phyloP scores from a whole-genome alignment of 2,329 filamentous ascomycete genomes.

The Penicillium rolfsii region DNA sequence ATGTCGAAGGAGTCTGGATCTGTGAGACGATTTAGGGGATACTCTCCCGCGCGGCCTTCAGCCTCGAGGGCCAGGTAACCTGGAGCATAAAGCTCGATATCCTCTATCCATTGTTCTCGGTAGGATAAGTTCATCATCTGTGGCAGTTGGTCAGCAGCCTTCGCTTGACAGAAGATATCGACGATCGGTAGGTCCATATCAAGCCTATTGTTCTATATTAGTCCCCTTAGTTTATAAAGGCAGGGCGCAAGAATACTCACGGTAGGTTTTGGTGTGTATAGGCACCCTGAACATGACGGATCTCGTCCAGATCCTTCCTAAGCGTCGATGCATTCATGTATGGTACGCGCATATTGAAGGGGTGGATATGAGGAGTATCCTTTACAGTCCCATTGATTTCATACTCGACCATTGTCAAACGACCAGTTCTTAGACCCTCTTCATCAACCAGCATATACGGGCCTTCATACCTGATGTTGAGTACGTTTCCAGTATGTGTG shows the following conservation, averaged over 20 bases:
- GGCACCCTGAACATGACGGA: neutral
- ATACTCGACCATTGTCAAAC: slow-evolving; percentile 9
- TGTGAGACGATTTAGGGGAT: slow-evolving; percentile 5
- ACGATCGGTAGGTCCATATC: slow-evolving; percentile 20
- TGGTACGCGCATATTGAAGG: slow-evolving; percentile 8
- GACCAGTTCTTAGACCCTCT: slow-evolving; percentile 7
- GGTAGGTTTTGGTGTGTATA: neutral
- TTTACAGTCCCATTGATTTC: slow-evolving; percentile 8
- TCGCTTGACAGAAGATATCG: slow-evolving; percentile 18
- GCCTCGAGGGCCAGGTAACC: slow-evolving; percentile 21
- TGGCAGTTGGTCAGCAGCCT: slow-evolving; percentile 18
- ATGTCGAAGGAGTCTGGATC: neutral
- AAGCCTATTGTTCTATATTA: slow-evolving; percentile 6
- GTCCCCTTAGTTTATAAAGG: neutral
- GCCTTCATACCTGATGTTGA: slow-evolving; percentile 1
- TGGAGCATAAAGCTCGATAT: slow-evolving; percentile 19
- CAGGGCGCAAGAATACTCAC: neutral
- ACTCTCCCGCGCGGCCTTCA: slow-evolving; percentile 7
- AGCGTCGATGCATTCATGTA: neutral
- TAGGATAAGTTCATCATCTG: slow-evolving; percentile 11
- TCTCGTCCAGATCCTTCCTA: neutral
- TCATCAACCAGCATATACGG: slow-evolving; percentile 13
- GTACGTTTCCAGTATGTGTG: slow-evolving; percentile 8
- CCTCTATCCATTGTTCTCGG: slow-evolving; percentile 19
- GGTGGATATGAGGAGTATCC: slow-evolving; percentile 8